These are phyloP conservation scores for Xylaria nigripes DNA, from an alignment of 495 filamentous ascomycete species.

Conservation along the genomic window DNA sequence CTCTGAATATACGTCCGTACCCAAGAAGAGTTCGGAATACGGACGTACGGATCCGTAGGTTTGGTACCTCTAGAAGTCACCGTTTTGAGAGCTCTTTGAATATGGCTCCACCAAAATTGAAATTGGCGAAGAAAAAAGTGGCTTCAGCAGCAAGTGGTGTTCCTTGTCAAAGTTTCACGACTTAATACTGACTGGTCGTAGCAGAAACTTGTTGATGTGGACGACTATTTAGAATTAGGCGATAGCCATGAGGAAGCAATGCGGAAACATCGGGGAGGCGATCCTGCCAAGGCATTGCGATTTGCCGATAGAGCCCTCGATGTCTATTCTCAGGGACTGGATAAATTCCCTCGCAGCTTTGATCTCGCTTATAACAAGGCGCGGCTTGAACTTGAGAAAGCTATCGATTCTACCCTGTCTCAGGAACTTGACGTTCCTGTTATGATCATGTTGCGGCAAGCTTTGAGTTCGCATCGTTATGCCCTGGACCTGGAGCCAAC, in stretches of 20 bases:
- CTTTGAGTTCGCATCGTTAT: conserved; percentile 53
- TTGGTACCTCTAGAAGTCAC: too few relatives aligned
- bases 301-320: conserved; percentile 60
- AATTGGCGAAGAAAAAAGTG: conserved; percentile 3
- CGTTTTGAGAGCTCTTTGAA: neutral
- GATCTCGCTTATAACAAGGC: conserved; percentile 72
- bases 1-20: too few relatives aligned
- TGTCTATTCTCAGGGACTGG: conserved; percentile 52
- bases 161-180: neutral
- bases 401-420: conserved; percentile 48
- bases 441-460: conserved; percentile 42
- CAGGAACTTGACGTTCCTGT: conserved; percentile 45
- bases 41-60: too few relatives aligned
- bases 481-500: conserved; percentile 50
- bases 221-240: conserved; percentile 39
- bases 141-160: neutral
- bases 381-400: conserved; percentile 56
- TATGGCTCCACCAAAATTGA: conserved; percentile 7
- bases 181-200: conserved; percentile 7
- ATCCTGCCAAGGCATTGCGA: conserved; percentile 57
- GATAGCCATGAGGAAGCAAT: conserved; percentile 61
- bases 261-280: conserved; percentile 65
- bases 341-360: conserved; percentile 49
- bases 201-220: conserved; percentile 15
- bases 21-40: too few relatives aligned